Conservation (phyloP, 768 basidiomycete genomes). For the Trametes gibbosa region DNA sequence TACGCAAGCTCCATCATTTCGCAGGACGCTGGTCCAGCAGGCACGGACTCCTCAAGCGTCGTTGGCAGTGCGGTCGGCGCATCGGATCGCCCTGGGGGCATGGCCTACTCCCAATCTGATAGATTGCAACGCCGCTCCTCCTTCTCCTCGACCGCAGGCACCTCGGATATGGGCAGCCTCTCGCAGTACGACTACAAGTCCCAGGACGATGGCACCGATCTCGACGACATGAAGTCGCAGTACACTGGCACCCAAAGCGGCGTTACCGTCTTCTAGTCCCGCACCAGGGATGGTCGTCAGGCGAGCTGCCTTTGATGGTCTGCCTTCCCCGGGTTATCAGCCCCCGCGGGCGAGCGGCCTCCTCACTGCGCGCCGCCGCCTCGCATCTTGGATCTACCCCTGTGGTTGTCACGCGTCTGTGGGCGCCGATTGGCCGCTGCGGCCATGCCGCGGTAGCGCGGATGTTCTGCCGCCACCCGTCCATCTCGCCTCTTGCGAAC, state of each 20-base stretch:
- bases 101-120: slow-evolving; percentile 91
- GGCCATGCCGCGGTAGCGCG: slow-evolving; percentile 15
- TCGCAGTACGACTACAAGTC: slow-evolving; percentile 85
- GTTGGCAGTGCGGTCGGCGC: slow-evolving; percentile 49
- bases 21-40: slow-evolving; percentile 76
- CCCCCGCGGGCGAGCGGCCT: slow-evolving; percentile 2
- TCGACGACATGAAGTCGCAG: slow-evolving; percentile 88
- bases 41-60: slow-evolving; percentile 60
- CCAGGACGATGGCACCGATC: slow-evolving; percentile 76
- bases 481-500: slow-evolving; percentile 8
- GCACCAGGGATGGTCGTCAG: slow-evolving; percentile 16
- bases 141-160: slow-evolving; percentile 71
- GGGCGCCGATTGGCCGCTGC: slow-evolving; percentile 12
- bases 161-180: slow-evolving; percentile 76
- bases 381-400: slow-evolving; percentile 18
- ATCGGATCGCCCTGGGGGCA: slow-evolving; percentile 44
- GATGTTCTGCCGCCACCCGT: not conserved
- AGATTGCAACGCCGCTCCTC: slow-evolving; percentile 75
- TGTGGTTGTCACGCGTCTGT: slow-evolving; percentile 15
- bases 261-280: slow-evolving; percentile 73
- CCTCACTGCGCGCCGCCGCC: slow-evolving; percentile 1
- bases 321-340: slow-evolving; percentile 11
- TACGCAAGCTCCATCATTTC: slow-evolving; percentile 94
- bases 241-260: slow-evolving; percentile 84
- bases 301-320: slow-evolving; percentile 12